Conservation (phyloP, 1,284 basidiomycete species). For the Ustilago sp. region DNA sequence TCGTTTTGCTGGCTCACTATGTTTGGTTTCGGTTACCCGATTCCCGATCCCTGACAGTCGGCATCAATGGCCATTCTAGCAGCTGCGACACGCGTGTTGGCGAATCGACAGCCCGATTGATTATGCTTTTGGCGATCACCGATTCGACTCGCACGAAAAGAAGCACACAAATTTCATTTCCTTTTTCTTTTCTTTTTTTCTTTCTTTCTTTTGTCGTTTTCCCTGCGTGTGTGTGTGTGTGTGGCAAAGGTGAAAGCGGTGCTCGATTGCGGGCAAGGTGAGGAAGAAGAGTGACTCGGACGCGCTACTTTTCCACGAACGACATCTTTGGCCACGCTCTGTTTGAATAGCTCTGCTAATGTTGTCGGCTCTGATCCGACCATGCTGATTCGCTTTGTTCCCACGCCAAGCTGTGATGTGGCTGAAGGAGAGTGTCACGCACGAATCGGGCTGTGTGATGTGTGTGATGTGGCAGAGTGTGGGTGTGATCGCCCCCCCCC, state of each 20-base stretch:
- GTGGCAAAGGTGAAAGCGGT: slow-evolving; percentile 4
- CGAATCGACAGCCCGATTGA: too few relatives aligned
- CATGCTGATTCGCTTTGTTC: background rate
- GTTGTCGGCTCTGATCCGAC: background rate
- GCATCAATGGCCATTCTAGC: too few relatives aligned
- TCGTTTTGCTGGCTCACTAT: too few relatives aligned
- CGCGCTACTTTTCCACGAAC: background rate
- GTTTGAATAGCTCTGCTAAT: background rate
- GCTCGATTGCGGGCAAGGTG: background rate
- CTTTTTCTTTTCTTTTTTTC: too few relatives aligned
- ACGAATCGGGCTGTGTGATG: background rate
- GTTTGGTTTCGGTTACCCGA: too few relatives aligned
- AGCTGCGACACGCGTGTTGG: too few relatives aligned
- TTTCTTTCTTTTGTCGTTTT: too few relatives aligned
- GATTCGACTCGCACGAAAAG: slow-evolving; percentile 7
- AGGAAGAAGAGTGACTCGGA: slow-evolving; percentile 6
- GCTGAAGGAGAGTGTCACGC: background rate
- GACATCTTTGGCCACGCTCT: background rate
- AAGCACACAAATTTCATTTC: background rate
- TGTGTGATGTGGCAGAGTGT: background rate
- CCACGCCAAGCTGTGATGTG: slow-evolving; percentile 2
- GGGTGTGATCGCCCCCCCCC: too few relatives aligned
- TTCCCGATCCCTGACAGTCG: too few relatives aligned
- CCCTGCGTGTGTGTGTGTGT: background rate
- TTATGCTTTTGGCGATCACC: too few relatives aligned